Conservation (phyloP, 78 protist species). For the Pelomyxa schiedti region DNA sequence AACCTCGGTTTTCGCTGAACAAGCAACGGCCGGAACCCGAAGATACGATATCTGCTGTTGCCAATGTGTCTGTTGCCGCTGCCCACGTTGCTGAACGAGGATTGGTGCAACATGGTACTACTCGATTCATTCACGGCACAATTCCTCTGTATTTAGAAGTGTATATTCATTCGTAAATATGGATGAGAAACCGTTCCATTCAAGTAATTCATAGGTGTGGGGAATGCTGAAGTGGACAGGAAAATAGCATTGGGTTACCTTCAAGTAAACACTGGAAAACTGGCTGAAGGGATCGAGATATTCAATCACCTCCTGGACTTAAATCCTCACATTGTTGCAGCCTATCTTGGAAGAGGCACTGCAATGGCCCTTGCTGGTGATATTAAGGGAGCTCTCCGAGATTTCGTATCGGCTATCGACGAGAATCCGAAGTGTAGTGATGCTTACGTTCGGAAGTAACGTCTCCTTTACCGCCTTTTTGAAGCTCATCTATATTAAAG, state of each 20-base stretch:
- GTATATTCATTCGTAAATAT: too few species aligned
- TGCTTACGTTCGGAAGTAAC: constrained; percentile 14
- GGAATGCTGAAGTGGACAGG: not conserved
- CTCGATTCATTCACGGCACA: too few species aligned
- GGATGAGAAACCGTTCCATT: too few species aligned
- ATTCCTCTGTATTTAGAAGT: too few species aligned
- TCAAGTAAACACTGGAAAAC: constrained; percentile 24
- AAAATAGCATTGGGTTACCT: constrained; percentile 16
- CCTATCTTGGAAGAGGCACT: constrained; percentile 51
- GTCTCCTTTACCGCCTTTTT: not conserved
- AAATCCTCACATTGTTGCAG: constrained; percentile 27
- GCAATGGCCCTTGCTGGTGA: constrained; percentile 24
- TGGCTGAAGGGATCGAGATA: constrained; percentile 20
- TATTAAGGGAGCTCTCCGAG: not conserved
- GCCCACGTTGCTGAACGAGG: not conserved
- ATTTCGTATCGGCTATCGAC: constrained; percentile 28
- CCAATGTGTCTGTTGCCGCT: too few species aligned
- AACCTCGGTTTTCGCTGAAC: too few species aligned
- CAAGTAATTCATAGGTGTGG: too few species aligned
- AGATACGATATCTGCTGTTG: too few species aligned
- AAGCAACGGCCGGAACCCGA: too few species aligned
- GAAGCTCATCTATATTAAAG: not conserved
- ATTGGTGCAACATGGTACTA: constrained; percentile 3
- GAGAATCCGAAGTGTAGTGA: constrained; percentile 24
- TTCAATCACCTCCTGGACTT: constrained; percentile 13